These are phyloP conservation scores for Chalciporus piperatus DNA, from an alignment of 768 basidiomycete species.

Conservation along the genomic window DNA sequence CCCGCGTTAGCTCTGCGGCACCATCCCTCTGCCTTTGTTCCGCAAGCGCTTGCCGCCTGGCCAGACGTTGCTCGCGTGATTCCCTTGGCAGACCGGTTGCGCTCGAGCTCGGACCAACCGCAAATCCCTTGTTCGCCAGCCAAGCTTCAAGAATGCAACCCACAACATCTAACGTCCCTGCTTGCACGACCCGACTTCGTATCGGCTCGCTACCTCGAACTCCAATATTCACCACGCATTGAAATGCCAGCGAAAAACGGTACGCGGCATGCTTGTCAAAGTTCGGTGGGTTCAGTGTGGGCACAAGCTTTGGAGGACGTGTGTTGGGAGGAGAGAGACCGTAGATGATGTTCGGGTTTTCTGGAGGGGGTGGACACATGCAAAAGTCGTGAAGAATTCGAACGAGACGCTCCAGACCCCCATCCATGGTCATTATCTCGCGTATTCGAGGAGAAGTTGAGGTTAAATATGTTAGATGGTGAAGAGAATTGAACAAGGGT, in stretches of 20 bases:
- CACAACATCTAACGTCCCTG: slow-evolving; percentile 90
- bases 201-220: slow-evolving; percentile 93
- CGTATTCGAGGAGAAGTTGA: slow-evolving; percentile 96
- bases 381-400: slow-evolving; percentile 89
- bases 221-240: slow-evolving; percentile 96
- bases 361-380: slow-evolving; percentile 76
- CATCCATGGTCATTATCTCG: slow-evolving; percentile 97
- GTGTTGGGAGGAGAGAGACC: slow-evolving; percentile 68
- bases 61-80: slow-evolving; percentile 68
- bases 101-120: slow-evolving; percentile 75
- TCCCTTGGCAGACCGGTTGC: slow-evolving; percentile 75
- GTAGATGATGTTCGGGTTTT: slow-evolving; percentile 72
- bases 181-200: slow-evolving; percentile 88
- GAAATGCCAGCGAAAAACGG: slow-evolving; percentile 90
- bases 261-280: slow-evolving; percentile 86
- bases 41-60: slow-evolving; percentile 52
- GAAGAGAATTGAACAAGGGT: slow-evolving; percentile 89
- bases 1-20: slow-evolving; percentile 54
- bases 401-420: slow-evolving; percentile 93
- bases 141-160: slow-evolving; percentile 93
- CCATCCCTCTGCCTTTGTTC: slow-evolving; percentile 57
- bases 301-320: slow-evolving; percentile 51
- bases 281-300: slow-evolving; percentile 62
- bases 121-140: slow-evolving; percentile 85
- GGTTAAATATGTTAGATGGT: slow-evolving; percentile 93